Percentiles rank a stretch among this genome's conserved stretches.
Conservation (phyloP, 1,139 yeast genomes). For the Diutina sp. region DNA sequence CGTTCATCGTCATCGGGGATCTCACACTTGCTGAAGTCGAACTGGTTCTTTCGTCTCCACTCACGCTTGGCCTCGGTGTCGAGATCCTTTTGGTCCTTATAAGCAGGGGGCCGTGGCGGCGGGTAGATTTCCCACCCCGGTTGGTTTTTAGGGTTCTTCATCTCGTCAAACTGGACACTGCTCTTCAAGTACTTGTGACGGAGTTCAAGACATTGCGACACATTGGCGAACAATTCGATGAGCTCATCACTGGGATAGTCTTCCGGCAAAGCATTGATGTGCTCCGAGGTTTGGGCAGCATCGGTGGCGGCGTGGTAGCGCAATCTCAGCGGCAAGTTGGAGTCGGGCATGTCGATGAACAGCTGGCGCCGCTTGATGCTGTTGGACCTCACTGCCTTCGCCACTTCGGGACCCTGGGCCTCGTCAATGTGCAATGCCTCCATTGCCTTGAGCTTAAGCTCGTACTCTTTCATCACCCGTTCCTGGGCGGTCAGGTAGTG, state of each 20-base stretch:
- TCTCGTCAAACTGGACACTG: conserved; percentile 55
- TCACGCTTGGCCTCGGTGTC: conserved; percentile 33
- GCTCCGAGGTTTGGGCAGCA: conserved; percentile 7
- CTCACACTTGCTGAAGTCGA: conserved; percentile 44
- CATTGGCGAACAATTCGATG: conserved; percentile 54
- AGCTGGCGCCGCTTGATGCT: conserved; percentile 24
- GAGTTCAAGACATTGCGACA: conserved; percentile 57
- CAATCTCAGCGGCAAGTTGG: conserved; percentile 6
- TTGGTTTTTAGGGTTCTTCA: conserved; percentile 71
- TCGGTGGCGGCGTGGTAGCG: conserved; percentile 14
- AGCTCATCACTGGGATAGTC: conserved; percentile 64
- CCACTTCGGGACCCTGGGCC: background rate
- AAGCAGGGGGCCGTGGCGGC: conserved; percentile 86
- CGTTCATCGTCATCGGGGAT: conserved; percentile 44
- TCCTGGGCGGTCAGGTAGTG: conserved; percentile 63
- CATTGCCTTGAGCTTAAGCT: conserved; percentile 56
- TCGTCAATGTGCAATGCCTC: conserved; percentile 30
- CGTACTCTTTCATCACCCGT: conserved; percentile 51
- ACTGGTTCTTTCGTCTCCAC: conserved; percentile 30
- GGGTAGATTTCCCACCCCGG: conserved; percentile 77
- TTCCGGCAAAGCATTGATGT: conserved; percentile 43
- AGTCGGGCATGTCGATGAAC: conserved; percentile 36
- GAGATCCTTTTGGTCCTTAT: conserved; percentile 52
- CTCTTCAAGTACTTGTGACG: conserved; percentile 64
- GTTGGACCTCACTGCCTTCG: conserved; percentile 3